Evolutionary conservation across 192 early-diverging fungal genomes (phyloP), one percentile per base, ranked within the genome.

Genomic region (Podila epigama): DNA sequence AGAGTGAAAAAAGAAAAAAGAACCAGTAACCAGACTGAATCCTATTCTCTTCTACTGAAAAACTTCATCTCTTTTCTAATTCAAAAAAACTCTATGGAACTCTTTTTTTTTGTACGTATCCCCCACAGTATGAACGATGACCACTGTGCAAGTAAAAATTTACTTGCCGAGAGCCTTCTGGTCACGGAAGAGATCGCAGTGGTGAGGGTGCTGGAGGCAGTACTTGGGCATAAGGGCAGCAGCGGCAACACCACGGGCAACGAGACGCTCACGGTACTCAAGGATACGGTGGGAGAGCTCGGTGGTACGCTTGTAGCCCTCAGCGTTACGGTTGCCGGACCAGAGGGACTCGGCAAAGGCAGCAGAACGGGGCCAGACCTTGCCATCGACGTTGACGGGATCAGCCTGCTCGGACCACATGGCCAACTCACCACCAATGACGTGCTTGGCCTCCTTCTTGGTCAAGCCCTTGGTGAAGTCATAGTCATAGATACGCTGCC

Each of bases 361-460:
- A 41, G 89, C 80, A 42, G 88, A 63, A 37, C 90, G 90, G 25
- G 92, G 90, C 90, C 92, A 93, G 57, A 93, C 68, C 53, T 84
- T 84, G 58, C 60, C 58, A 66, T 92, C 91, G 40, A 92, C 56
- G 29, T 83, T 80, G 37, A 54, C 68, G 34, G 60, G n/a, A 62
- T 90, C 90, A 2, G 87, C 58, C 77, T 90, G 88, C 81, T 92
- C 91, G 31, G 91, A 82, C 91, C 91, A 93, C 58, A 92, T 66
- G 32, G 87, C 84, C 3, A 85, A 87, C 70, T 93, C 92, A 40
- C 80, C 90, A 39, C 92, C 92, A 0, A 93, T 70, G 22, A 93
- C 83, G 27, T 87, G 86, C 63, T 86, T 85, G 27, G 73, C 77
- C 64, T 90, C 71, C 22, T 35, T 65, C 1, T 66, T 70, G 8